These are phyloP conservation scores for Penicillium desertorum DNA, from an alignment of 495 filamentous ascomycete species.

Conservation along the genomic window DNA sequence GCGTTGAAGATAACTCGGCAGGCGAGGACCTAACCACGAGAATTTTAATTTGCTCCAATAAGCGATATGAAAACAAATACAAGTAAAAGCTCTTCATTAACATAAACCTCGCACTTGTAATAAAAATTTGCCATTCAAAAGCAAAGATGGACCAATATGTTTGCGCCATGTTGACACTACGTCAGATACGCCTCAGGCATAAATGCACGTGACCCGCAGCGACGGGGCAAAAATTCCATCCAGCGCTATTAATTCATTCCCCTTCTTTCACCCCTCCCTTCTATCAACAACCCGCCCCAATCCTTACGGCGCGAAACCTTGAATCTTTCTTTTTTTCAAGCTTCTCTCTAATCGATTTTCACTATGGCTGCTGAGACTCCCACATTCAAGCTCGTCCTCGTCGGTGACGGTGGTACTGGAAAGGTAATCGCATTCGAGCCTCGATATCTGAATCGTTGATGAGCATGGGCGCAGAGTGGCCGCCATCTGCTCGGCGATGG, in stretches of 20 bases:
- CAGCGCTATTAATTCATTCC: conserved; percentile 32
- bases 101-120: not conserved
- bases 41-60: not conserved
- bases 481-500: not conserved
- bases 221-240: conserved; percentile 52
- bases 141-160: not conserved
- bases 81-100: not conserved
- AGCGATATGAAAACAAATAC: not conserved
- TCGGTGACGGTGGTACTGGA: conserved; percentile 99
- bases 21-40: not conserved
- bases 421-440: conserved; percentile 67
- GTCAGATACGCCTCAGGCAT: conserved; percentile 34
- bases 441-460: conserved; percentile 10
- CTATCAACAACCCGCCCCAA: conserved; percentile 24
- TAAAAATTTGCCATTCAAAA: not conserved
- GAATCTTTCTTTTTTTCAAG: conserved; percentile 5
- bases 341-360: conserved; percentile 22
- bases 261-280: conserved; percentile 24
- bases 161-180: conserved; percentile 22
- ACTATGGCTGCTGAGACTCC: conserved; percentile 65
- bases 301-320: conserved; percentile 6
- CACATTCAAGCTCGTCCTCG: conserved; percentile 99
- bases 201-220: conserved; percentile 40
- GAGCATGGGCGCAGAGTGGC: conserved; percentile 2
- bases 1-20: not conserved